phyloP scores from a whole-genome alignment of 257 asterid species.

The Haberlea rhodopensis region DNA sequence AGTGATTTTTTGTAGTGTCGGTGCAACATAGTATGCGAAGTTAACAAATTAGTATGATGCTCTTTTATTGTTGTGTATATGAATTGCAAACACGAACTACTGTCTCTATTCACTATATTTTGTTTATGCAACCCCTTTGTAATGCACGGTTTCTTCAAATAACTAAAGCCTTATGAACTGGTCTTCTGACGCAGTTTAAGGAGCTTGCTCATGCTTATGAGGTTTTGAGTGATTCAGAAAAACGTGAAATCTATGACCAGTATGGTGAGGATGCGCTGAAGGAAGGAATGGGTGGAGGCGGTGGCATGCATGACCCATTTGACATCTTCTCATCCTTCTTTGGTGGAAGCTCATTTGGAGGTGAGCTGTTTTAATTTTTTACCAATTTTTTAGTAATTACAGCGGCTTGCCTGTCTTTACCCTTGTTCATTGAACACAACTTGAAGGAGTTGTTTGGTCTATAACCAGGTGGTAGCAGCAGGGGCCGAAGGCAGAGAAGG shows the following conservation, averaged over 20 bases:
- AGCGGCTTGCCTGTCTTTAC: not conserved
- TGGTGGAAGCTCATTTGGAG: conserved; percentile 81
- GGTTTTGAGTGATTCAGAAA: too few species aligned
- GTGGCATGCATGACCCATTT: too few species aligned
- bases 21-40: too few species aligned
- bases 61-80: not conserved
- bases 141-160: not conserved
- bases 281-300: too few species aligned
- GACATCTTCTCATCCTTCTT: conserved; percentile 76
- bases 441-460: not conserved
- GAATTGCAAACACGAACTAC: not conserved
- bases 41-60: too few species aligned
- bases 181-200: too few species aligned
- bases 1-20: too few species aligned
- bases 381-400: conserved; percentile 4
- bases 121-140: not conserved
- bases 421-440: not conserved
- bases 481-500: conserved; percentile 82
- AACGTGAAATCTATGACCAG: too few species aligned
- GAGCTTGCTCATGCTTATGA: too few species aligned
- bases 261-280: too few species aligned
- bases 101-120: too few species aligned
- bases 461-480: conserved; percentile 68
- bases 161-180: too few species aligned
- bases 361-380: conserved; percentile 35